These are phyloP conservation scores for Monascus ruber DNA, from an alignment of 2,329 filamentous ascomycete species.

Conservation along the genomic window DNA sequence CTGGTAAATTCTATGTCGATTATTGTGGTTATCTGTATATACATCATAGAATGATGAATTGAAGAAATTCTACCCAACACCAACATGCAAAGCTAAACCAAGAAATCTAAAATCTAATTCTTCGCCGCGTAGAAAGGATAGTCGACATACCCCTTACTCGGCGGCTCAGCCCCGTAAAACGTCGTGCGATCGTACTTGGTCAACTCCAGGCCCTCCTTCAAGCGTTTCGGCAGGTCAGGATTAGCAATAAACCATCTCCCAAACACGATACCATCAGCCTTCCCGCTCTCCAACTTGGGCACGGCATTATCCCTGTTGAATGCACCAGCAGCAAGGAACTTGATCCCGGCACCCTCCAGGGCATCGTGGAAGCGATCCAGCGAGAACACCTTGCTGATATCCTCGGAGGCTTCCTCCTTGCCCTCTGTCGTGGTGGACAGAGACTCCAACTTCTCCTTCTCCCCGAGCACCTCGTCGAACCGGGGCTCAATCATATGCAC, in stretches of 20 bases:
- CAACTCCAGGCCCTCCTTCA: conserved; percentile 25
- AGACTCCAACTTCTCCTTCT: conserved; percentile 16
- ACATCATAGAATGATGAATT: neutral
- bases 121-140: conserved; percentile 21
- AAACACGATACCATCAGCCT: conserved; percentile 20
- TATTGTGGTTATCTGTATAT: neutral
- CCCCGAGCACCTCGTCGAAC: conserved; percentile 37
- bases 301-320: conserved; percentile 13
- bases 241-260: conserved; percentile 34
- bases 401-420: conserved; percentile 12
- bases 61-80: too few species aligned
- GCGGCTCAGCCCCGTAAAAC: conserved; percentile 28
- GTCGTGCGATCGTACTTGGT: conserved; percentile 28
- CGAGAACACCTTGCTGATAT: conserved; percentile 12
- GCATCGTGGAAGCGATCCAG: conserved; percentile 32
- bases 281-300: conserved; percentile 8
- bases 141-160: conserved; percentile 27
- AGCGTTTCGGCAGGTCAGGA: conserved; percentile 31
- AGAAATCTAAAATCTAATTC: too few species aligned
- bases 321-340: conserved; percentile 22
- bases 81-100: too few species aligned
- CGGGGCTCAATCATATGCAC: conserved; percentile 40
- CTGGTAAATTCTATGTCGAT: neutral
- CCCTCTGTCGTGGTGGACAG: conserved; percentile 22
- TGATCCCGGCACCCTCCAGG: conserved; percentile 20